phyloP scores from a whole-genome alignment of 164 flowering plant species.

The Pachysandra terminalis region DNA sequence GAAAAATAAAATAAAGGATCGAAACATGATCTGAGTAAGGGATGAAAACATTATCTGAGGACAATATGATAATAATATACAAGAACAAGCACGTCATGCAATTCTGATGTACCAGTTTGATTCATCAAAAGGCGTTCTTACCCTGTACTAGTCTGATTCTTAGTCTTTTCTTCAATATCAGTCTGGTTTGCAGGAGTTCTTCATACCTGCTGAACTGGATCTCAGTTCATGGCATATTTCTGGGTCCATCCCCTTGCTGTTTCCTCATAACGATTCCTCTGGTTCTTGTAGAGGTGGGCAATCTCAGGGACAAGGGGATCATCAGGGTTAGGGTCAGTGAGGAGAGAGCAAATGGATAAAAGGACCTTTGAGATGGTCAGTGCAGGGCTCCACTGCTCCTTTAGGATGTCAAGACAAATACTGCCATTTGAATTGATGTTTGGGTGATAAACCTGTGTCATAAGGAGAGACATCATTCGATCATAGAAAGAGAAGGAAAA shows the following conservation, averaged over 20 bases:
- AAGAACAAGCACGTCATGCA: neutral
- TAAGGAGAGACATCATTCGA: too few species aligned
- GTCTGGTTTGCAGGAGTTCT: too few species aligned
- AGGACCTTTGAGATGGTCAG: slow-evolving; percentile 44
- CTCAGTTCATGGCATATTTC: slow-evolving; percentile 41
- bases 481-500: too few species aligned
- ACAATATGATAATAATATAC: neutral
- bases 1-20: too few species aligned
- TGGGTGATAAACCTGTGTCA: slow-evolving; percentile 37
- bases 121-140: neutral
- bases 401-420: slow-evolving; percentile 44
- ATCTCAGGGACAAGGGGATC: slow-evolving; percentile 46
- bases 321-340: slow-evolving; percentile 44
- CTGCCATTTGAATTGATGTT: slow-evolving; percentile 48
- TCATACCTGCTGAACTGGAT: neutral
- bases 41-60: too few species aligned
- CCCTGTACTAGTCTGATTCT: neutral
- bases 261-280: slow-evolving; percentile 31
- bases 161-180: neutral
- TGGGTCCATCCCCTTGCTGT: slow-evolving; percentile 48
- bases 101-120: neutral
- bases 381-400: slow-evolving; percentile 51
- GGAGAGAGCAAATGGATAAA: slow-evolving; percentile 40
- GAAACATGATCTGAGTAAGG: too few species aligned
- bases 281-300: slow-evolving; percentile 42